Evolutionary conservation across 140 eudicot species (phyloP), one percentile per base, ranked within the genome.

Genomic region (Oenanthe javanica): DNA sequence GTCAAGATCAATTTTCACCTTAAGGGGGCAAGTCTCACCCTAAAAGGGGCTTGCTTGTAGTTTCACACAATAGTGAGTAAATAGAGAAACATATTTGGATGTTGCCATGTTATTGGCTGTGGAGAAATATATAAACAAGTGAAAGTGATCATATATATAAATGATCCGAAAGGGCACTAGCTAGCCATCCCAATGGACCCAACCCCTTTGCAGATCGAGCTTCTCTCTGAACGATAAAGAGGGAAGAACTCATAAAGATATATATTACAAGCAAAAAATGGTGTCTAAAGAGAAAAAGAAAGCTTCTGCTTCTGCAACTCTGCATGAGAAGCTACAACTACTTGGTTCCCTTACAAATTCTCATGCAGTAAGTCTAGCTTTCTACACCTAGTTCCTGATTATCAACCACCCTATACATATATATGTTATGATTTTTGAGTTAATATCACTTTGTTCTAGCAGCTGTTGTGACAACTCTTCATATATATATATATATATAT

Each of bases 291-390:
- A 89, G 92, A 89, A 88, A 85, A 92, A 83, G 79, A 89, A 87
- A 86, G n/a, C n/a, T n/a, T n/a, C n/a, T n/a, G 90, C 87, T n/a
- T 78, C 84, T 57, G 81, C 79, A 43, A 61, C n/a, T 23, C 88
- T 94, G 90, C 97, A 92, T 89, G 97, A 95, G 92, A 92, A 95
- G 89, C 92, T 95, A 80, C 99, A 92, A 84, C 88, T 92, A 79
- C 99, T 95, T 89, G 93, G 97, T 77, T 92, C 99, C 43, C 81
- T 95, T 83, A 90, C 99, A 75, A 87, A 90, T 82, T 95, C 99
- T 90, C 99, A 92, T 87, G 95, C 99, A 82, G 99, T 95, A 90
- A 59, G 69, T 59, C 69, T 40, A 40, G 43, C 43, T 59, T n/a
- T 59, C 31, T 21, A 59, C 7, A 31, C 67, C 31, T 19, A 7